Conservation (phyloP, 2,329 filamentous ascomycete genomes). For the Bipolaris sorokiniana region DNA sequence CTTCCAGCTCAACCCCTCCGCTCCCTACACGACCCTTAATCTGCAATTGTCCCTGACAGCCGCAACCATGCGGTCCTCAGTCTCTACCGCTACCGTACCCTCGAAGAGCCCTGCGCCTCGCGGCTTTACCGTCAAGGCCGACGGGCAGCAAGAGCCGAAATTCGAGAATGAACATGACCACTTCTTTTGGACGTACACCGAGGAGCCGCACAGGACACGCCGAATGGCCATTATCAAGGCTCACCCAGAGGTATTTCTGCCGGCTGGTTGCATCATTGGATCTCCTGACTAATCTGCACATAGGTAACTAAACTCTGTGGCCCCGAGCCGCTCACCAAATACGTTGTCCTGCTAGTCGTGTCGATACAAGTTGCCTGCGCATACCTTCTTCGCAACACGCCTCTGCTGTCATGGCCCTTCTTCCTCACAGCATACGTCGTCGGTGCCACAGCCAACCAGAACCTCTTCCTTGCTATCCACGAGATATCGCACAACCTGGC, state of each 20-base stretch:
- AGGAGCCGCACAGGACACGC: constrained; percentile 92
- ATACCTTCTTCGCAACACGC: constrained; percentile 74
- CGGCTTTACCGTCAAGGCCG: constrained; percentile 32
- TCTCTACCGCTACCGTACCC: constrained; percentile 43
- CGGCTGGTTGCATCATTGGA: not conserved
- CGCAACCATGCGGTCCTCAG: constrained; percentile 45
- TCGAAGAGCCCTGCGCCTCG: constrained; percentile 31
- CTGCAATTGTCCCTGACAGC: constrained; percentile 10
- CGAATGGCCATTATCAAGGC: constrained; percentile 96
- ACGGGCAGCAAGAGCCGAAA: constrained; percentile 21
- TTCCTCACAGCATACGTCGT: constrained; percentile 87
- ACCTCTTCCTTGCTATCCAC: constrained; percentile 97
- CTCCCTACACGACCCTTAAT: constrained; percentile 2
- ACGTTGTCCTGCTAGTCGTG: constrained; percentile 84
- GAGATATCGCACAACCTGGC: constrained; percentile 98
- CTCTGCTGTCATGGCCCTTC: constrained; percentile 84
- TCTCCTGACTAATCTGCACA: not conserved
- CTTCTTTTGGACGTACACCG: constrained; percentile 99
- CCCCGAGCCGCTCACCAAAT: constrained; percentile 94
- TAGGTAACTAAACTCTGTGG: constrained; percentile 97
- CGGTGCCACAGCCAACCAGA: constrained; percentile 96
- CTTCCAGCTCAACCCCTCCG: constrained; percentile 11
- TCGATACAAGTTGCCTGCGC: constrained; percentile 79
- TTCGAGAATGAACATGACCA: constrained; percentile 54
- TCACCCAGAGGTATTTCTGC: constrained; percentile 79